Conservation (phyloP, 495 filamentous ascomycete species). For the Apiosordaria backusii region DNA sequence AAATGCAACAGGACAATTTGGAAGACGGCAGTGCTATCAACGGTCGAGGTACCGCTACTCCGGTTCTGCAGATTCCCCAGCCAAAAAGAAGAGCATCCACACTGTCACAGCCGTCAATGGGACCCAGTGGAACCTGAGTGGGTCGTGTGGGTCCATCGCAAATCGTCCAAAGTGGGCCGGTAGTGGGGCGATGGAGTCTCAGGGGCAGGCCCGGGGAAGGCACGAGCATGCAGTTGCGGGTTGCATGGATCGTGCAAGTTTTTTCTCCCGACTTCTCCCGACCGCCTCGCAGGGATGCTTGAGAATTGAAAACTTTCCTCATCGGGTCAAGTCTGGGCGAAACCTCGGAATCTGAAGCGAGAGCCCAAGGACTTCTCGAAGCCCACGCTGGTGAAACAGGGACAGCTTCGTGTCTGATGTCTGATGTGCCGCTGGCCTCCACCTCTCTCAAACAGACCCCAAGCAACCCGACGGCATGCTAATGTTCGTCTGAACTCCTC, state of each 20-base stretch:
- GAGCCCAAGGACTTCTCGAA: slow-evolving; percentile 8
- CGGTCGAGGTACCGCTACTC: slow-evolving; percentile 8
- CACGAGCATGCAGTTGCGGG: not conserved
- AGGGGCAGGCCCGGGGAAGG: slow-evolving; percentile 9
- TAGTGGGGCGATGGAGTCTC: slow-evolving; percentile 1
- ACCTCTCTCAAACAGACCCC: slow-evolving; percentile 7
- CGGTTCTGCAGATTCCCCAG: not conserved
- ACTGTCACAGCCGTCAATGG: not conserved
- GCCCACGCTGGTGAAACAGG: slow-evolving; percentile 8
- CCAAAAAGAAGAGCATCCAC: not conserved
- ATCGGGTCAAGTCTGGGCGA: not conserved
- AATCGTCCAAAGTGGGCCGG: not conserved
- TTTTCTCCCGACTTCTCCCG: slow-evolving; percentile 10
- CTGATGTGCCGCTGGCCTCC: slow-evolving; percentile 10
- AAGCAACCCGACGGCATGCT: no score
- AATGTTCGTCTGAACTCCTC: not conserved
- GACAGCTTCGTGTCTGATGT: slow-evolving; percentile 1
- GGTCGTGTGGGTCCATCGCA: not conserved
- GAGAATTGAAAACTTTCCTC: not conserved
- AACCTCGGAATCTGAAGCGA: no score
- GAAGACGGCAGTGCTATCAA: not conserved
- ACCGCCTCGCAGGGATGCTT: slow-evolving; percentile 6
- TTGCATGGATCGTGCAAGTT: slow-evolving; percentile 4
- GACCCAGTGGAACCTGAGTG: not conserved
- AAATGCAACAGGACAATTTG: not conserved